Conservation (phyloP, 2,329 filamentous ascomycete species). For the Laburnicola sp. region DNA sequence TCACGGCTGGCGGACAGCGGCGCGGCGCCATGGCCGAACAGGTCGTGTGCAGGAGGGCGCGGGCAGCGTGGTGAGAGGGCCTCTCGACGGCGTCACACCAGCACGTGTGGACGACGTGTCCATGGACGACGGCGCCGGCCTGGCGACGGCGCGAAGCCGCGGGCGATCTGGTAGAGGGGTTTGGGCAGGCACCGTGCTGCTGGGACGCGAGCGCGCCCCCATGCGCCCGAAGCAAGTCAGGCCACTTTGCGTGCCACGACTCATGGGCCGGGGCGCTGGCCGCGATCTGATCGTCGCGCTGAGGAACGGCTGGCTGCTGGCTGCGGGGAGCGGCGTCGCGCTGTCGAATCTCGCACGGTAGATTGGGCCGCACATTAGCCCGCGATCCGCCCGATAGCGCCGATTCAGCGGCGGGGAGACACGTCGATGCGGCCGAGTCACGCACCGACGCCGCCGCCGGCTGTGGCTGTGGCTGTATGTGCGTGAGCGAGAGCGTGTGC, state of each 20-base stretch:
- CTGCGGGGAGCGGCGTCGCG: neutral
- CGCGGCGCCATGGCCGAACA: neutral
- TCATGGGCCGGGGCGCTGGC: neutral
- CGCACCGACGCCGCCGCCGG: no score
- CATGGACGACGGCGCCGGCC: neutral
- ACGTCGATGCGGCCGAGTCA: neutral
- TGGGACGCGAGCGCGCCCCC: slow-evolving; percentile 3
- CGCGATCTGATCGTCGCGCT: slow-evolving; percentile 9
- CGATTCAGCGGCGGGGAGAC: neutral
- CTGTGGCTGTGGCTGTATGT: neutral
- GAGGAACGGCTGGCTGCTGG: neutral
- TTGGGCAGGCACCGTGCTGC: slow-evolving; percentile 7
- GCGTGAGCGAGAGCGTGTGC: neutral
- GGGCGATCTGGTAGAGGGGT: neutral
- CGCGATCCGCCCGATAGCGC: slow-evolving; percentile 5
- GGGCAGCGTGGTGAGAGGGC: slow-evolving; percentile 10
- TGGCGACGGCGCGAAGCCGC: neutral
- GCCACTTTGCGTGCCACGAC: slow-evolving; percentile 3
- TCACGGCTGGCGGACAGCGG: slow-evolving; percentile 7
- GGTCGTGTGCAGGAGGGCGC: slow-evolving; percentile 7
- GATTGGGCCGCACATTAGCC: slow-evolving; percentile 1
- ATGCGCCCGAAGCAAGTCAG: neutral
- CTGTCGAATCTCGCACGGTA: slow-evolving; percentile 5
- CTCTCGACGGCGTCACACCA: neutral
- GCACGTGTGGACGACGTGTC: no score